Evolutionary conservation across 345 rosid species (phyloP), one percentile per base, ranked within the genome.

Genomic region (Raphanus raphanistrum): DNA sequence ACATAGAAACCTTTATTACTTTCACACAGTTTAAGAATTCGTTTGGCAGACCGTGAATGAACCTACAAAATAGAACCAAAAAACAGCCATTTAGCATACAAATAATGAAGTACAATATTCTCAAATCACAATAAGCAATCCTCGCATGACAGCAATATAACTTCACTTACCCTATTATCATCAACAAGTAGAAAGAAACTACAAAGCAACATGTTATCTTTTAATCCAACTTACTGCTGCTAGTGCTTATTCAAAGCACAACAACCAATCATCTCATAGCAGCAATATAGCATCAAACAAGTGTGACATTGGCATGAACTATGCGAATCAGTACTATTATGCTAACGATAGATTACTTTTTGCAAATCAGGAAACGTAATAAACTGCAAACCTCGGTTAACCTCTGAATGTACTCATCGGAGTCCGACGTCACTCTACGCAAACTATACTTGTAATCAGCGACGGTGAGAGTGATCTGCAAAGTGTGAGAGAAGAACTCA

Each of bases 1-100:
- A 88, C 84, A 67, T 90, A 94, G 80, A 94, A 90, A 27, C 96
- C 97, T 87, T 85, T 92, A 70, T 92, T 94, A 28, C 76, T 83
- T 80, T 91, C 92, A 79, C 98, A 94, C 55, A 89, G 80, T 70
- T 83, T 78, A 52, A 81, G 82, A 71, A 94, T 78, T 78, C 94
- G 83, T 79, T 76, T 84, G 1, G 98, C 96, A 1, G 96, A 94
- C 35, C 98, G 90, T 43, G 85, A 73, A 82, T 94, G 97, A 80
- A 94, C 89, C 97, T 90, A 74, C 32, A 13, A 67, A 52, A 75
- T 8, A 4, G n/a, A 43, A 4, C 8, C 29, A 27, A 0, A 3
- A 29, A 26, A 25, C 36, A 45, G 12, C 29, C 55, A 55, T 21
- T 17, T 17, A 58, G 43, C 8, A 26, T 26, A 58, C 63, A 10